phyloP scores from a whole-genome alignment of 1,284 basidiomycete genomes.

The Ganoderma resinaceum region DNA sequence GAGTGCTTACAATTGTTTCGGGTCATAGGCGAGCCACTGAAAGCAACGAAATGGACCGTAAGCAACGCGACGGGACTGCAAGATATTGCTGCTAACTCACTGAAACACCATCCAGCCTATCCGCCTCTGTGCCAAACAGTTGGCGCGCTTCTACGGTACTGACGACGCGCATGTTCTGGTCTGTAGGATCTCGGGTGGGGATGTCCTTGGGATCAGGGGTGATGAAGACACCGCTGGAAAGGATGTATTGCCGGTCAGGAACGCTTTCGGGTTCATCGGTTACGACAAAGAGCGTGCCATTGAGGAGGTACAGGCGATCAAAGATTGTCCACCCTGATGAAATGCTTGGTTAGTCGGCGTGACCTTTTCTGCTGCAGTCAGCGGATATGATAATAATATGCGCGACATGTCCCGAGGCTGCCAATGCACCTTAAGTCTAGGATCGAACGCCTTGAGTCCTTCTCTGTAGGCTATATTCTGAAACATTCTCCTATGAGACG shows the following conservation, averaged over 20 bases:
- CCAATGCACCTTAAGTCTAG: too few relatives aligned
- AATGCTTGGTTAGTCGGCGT: not conserved
- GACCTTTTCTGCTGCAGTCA: not conserved
- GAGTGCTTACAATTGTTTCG: slow-evolving; percentile 76
- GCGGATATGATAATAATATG: not conserved
- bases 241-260: slow-evolving; percentile 62
- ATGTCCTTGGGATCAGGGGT: slow-evolving; percentile 53
- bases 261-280: slow-evolving; percentile 59
- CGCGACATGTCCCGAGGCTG: too few relatives aligned
- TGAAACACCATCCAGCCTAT: slow-evolving; percentile 70
- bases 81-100: slow-evolving; percentile 47
- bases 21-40: slow-evolving; percentile 83
- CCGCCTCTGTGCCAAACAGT: slow-evolving; percentile 72
- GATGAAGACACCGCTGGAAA: slow-evolving; percentile 61
- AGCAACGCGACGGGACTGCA: not conserved
- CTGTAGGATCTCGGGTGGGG: slow-evolving; percentile 64
- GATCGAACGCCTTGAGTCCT: too few relatives aligned
- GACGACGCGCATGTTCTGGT: slow-evolving; percentile 81
- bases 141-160: slow-evolving; percentile 69
- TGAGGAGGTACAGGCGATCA: slow-evolving; percentile 78
- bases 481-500: too few relatives aligned
- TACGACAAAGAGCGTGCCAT: slow-evolving; percentile 81
- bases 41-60: not conserved
- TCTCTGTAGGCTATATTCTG: too few relatives aligned
- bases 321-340: slow-evolving; percentile 83